Base-by-base conservation (phyloP, 2,329 filamentous ascomycete species). In the Dryadomyces quercivorus region DNA sequence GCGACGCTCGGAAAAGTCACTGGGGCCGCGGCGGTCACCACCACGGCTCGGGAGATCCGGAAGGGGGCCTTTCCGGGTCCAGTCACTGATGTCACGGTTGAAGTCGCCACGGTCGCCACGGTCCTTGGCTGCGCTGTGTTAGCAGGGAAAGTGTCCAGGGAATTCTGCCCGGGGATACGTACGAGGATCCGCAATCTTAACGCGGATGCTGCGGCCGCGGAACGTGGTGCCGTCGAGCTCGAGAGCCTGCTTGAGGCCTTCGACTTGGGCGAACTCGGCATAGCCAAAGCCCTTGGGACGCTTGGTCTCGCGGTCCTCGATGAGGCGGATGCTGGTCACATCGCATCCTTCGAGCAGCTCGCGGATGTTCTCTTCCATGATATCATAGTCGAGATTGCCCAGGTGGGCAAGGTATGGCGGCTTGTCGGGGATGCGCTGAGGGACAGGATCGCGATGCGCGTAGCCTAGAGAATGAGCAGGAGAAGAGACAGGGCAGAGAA, bases 201-300 rank as follows among this genome's bases (percentile, higher is more conserved):
- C 85, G 68, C 89, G 84, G 68, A 98, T 90, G 66, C 84, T 86
- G 62, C 93, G 85, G 62, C 90, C 90, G 69, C 94, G 86, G 69
- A 97, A 91, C 56, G 81, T 83, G 58, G 82, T 77, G 63, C 89
- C 88, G 64, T 91, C 91, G 59, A 93, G 79, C 56, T 83, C 81
- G 60, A 98, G 79, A 55, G 93, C 93, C 72, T 90, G 86, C 76
- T 95, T 94, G 65, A 98, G 75, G 57, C 92, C 92, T 51, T 97
- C 92, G 47, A 93, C 74, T 52, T 82, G 85, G 61, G 78, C 82
- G 65, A 98, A 98, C 70, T 98, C 93, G 61, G 95, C 92, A 69
- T 98, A 98, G 58, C 92, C 93, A 65, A 98, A 98, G 50, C 93
- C 93, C 76, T 98, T 98, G 61, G 93, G 93, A 66, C 91, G 90